These are phyloP conservation scores for Candida schatavii DNA, from an alignment of 805 yeast genomes.

Conservation along the genomic window DNA sequence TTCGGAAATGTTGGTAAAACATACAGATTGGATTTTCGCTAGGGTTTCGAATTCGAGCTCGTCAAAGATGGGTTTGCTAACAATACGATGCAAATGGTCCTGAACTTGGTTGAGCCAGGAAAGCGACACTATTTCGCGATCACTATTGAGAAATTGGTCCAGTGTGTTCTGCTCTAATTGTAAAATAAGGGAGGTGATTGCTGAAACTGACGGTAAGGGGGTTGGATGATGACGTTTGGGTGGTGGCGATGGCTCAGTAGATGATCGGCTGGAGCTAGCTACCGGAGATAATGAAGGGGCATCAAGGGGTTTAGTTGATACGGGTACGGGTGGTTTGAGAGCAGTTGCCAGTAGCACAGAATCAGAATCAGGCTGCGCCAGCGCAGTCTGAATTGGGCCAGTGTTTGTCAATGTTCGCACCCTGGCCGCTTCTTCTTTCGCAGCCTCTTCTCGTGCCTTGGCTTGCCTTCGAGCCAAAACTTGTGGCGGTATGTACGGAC, in stretches of 20 bases:
- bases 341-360: too few relatives aligned
- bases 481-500: not conserved
- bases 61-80: conserved; percentile 10
- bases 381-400: too few relatives aligned
- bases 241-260: too few relatives aligned
- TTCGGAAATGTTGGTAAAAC: conserved; percentile 13
- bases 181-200: not conserved
- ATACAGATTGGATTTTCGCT: conserved; percentile 21
- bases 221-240: too few relatives aligned
- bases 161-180: too few relatives aligned
- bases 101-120: conserved; percentile 14
- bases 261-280: too few relatives aligned
- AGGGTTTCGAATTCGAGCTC: conserved; percentile 15
- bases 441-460: not conserved
- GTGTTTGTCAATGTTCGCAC: not conserved
- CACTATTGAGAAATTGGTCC: too few relatives aligned
- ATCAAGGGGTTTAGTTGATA: conserved; percentile 4
- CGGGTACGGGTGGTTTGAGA: not conserved
- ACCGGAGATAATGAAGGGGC: not conserved
- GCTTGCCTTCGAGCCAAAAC: not conserved
- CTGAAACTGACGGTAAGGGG: too few relatives aligned
- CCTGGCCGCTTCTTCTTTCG: not conserved
- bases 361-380: too few relatives aligned
- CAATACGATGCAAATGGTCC: conserved; percentile 27
- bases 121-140: conserved; percentile 14